Conservation (phyloP, 306 rosid genomes). For the Dalbergia cochinchinensis region DNA sequence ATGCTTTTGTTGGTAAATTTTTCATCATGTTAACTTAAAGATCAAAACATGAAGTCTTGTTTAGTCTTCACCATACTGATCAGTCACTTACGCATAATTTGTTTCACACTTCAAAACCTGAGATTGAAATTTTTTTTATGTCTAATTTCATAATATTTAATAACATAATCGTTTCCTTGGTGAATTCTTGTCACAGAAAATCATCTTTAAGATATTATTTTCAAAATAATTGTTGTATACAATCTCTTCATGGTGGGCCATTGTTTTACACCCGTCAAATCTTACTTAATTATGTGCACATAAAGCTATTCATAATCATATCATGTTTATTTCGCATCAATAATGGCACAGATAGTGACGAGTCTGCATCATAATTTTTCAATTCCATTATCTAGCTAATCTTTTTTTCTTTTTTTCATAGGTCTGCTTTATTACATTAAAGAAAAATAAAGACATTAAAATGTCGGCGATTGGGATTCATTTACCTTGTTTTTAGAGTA, state of each 20-base stretch:
- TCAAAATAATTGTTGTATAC: constrained; percentile 1
- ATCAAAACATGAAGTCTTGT: constrained; percentile 29
- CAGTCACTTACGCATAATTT: constrained; percentile 17
- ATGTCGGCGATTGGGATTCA: constrained; percentile 27
- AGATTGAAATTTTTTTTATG: constrained; percentile 3
- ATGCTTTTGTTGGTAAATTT: constrained; percentile 5
- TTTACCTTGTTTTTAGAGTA: constrained; percentile 35
- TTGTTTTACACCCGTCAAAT: constrained; percentile 33
- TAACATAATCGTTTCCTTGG: not conserved
- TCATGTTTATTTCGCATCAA: constrained; percentile 30
- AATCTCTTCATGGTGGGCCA: constrained; percentile 47
- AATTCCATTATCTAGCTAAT: constrained; percentile 27
- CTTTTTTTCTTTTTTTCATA: constrained; percentile 40
- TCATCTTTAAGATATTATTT: not conserved
- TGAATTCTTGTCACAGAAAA: constrained; percentile 15
- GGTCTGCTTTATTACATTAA: constrained; percentile 42
- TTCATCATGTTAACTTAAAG: constrained; percentile 27
- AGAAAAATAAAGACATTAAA: constrained; percentile 9
- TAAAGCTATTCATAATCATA: constrained; percentile 36
- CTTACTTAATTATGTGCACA: constrained; percentile 38
- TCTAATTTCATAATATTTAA: constrained; percentile 12
- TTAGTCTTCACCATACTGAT: constrained; percentile 5
- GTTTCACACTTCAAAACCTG: constrained; percentile 22
- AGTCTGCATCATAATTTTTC: constrained; percentile 41
- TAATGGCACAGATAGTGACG: constrained; percentile 43